Evolutionary conservation across 306 rosid species (phyloP).

Genomic region (Ormosia semicastrata): DNA sequence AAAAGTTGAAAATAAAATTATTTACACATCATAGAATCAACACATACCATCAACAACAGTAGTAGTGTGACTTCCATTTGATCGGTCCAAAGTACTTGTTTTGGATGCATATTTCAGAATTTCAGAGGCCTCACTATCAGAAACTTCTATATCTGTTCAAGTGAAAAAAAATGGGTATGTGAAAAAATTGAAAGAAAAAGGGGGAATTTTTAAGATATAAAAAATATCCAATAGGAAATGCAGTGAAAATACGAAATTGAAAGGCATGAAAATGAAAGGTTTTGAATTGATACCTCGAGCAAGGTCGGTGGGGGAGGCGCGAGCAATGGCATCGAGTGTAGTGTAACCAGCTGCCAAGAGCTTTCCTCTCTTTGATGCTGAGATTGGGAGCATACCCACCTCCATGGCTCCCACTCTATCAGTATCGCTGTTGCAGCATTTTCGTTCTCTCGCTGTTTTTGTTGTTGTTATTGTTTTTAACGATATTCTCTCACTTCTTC

Average conservation of each 20-base stretch:
- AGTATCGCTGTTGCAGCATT: not conserved
- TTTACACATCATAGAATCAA: not conserved
- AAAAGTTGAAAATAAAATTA: conserved; percentile 4
- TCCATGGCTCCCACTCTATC: conserved; percentile 45
- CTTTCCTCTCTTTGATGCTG: conserved; percentile 77
- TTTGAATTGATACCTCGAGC: conserved; percentile 60
- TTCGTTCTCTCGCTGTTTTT: not conserved
- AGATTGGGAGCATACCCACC: conserved; percentile 77
- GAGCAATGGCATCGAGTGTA: conserved; percentile 52
- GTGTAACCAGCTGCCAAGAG: conserved; percentile 78
- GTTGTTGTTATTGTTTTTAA: too few relatives aligned
- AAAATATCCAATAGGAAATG: not conserved
- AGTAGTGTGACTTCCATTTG: conserved; percentile 33
- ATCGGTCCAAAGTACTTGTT: conserved; percentile 45
- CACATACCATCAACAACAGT: conserved; percentile 53
- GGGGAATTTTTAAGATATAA: not conserved
- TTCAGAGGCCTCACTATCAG: conserved; percentile 66
- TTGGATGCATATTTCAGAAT: conserved; percentile 61
- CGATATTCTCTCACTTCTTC: not conserved
- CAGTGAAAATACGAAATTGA: not conserved
- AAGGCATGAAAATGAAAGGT: not conserved
- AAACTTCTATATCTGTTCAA: conserved; percentile 59
- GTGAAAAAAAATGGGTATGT: conserved; percentile 1
- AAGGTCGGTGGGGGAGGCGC: conserved; percentile 51
- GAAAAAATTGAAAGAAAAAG: not conserved